These are phyloP conservation scores for Cymbopogon citratus DNA, from an alignment of 176 grass and related monocot species.

Conservation along the genomic window DNA sequence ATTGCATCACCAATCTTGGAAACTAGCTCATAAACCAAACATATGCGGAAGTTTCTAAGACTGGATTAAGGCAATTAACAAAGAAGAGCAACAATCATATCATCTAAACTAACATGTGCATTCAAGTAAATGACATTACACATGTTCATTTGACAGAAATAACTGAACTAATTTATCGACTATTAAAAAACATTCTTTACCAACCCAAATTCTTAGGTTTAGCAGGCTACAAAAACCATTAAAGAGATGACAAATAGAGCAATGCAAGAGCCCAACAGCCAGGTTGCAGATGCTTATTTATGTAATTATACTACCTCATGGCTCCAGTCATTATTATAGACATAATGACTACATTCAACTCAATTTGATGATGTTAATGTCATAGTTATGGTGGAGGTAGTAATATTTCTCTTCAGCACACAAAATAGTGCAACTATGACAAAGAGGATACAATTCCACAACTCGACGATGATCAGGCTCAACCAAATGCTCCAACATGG, in stretches of 20 bases:
- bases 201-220: too few species aligned
- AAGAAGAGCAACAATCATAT: background rate
- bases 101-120: background rate
- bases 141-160: too few species aligned
- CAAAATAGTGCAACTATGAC: background rate
- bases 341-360: background rate
- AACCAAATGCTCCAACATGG: constrained; percentile 68
- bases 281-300: background rate
- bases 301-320: background rate
- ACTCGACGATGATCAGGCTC: constrained; percentile 76
- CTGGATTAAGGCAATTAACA: constrained; percentile 42
- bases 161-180: too few species aligned
- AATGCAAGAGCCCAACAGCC: background rate
- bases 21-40: constrained; percentile 68
- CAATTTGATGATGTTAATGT: too few species aligned
- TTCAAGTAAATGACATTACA: constrained; percentile 12
- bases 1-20: constrained; percentile 66
- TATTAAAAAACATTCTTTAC: too few species aligned
- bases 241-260: background rate
- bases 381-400: background rate
- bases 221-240: background rate
- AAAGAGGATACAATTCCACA: constrained; percentile 88
- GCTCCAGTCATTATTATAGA: background rate
- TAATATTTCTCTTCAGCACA: constrained; percentile 5
- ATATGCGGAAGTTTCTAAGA: constrained; percentile 84